Evolutionary conservation across 2,329 filamentous ascomycete genomes (phyloP).

Genomic region (Stagonosporopsis chrysanthemi): DNA sequence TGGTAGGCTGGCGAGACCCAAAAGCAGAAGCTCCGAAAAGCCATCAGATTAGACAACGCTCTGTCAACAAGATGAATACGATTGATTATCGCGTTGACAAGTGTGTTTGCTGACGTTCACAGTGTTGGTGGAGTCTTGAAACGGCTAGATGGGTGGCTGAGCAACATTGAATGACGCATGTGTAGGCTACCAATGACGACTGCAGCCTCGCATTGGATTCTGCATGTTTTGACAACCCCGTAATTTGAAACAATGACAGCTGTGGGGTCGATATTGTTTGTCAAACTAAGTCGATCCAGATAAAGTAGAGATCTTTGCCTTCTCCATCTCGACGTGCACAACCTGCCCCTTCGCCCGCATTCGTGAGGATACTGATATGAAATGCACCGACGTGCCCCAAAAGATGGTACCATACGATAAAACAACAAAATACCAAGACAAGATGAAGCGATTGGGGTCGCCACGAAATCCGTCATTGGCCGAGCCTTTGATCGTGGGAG

Average conservation of each 20-base stretch:
- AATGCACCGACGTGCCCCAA: too few species aligned
- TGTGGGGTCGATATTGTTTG: constrained; percentile 2
- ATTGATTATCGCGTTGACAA: not conserved
- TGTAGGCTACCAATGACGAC: constrained; percentile 15
- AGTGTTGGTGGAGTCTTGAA: constrained; percentile 7
- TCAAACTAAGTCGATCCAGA: not conserved
- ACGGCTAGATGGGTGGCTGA: constrained; percentile 18
- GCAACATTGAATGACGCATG: constrained; percentile 20
- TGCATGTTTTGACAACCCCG: constrained; percentile 5
- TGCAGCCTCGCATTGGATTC: constrained; percentile 2
- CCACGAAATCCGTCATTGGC: not conserved
- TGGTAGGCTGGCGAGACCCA: not conserved
- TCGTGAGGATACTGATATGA: not conserved
- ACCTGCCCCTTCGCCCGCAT: not conserved
- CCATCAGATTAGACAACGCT: too few species aligned
- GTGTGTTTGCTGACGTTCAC: not conserved
- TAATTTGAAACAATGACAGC: constrained; percentile 14
- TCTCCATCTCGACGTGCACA: not conserved
- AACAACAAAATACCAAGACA: not conserved
- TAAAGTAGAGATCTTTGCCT: not conserved
- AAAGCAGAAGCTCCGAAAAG: too few species aligned
- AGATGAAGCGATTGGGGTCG: not conserved
- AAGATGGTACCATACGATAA: too few species aligned
- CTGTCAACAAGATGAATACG: not conserved
- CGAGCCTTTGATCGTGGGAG: constrained; percentile 4